These are phyloP conservation scores for Populus deltoides DNA, from an alignment of 345 rosid genomes.

Conservation along the genomic window DNA sequence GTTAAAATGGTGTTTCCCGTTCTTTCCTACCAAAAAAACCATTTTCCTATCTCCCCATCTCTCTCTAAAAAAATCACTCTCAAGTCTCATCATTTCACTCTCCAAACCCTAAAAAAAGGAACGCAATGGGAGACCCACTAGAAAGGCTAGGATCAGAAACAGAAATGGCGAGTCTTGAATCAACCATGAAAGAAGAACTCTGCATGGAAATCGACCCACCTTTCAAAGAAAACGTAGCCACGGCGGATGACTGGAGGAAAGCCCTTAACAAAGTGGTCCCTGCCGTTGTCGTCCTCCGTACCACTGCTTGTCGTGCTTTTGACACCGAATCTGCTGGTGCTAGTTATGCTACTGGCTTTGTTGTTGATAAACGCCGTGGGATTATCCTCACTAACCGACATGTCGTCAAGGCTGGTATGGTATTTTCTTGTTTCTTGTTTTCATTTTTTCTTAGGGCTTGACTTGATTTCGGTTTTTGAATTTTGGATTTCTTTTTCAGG, in stretches of 20 bases:
- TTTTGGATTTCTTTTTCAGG: constrained; percentile 38
- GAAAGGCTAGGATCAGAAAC: constrained; percentile 54
- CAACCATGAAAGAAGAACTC: constrained; percentile 53
- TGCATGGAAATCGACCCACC: constrained; percentile 73
- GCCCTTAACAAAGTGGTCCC: constrained; percentile 78
- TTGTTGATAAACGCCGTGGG: constrained; percentile 87
- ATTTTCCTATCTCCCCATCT: too few species aligned
- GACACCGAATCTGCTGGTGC: constrained; percentile 87
- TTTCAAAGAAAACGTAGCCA: constrained; percentile 50
- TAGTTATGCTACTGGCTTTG: constrained; percentile 88
- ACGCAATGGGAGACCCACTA: constrained; percentile 18
- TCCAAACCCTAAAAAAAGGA: too few species aligned
- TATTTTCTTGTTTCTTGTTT: too few species aligned
- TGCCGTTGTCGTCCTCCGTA: constrained; percentile 86
- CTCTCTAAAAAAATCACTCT: too few species aligned
- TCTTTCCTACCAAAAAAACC: too few species aligned
- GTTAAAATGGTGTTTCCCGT: too few species aligned
- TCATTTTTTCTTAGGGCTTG: too few species aligned
- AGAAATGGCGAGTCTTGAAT: constrained; percentile 36
- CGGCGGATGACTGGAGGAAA: constrained; percentile 91
- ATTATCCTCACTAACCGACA: constrained; percentile 95
- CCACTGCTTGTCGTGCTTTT: constrained; percentile 86
- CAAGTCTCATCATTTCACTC: too few species aligned
- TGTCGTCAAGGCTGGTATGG: constrained; percentile 79
- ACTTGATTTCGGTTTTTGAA: too few species aligned